phyloP scores from a whole-genome alignment of 83 land plant genomes.

The Picea abies region DNA sequence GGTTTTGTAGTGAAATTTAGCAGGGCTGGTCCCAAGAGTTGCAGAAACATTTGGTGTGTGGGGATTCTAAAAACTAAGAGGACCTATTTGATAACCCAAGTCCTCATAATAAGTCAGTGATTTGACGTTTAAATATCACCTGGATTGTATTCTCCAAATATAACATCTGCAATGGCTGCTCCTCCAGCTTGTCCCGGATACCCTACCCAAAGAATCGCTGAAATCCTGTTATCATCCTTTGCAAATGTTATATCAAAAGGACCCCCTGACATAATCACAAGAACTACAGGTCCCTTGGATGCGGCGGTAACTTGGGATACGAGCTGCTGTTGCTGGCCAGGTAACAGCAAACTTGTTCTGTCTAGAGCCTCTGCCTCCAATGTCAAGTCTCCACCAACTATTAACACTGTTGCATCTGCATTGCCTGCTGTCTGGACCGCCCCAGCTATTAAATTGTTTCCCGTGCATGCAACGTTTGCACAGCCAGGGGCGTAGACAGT shows the following conservation, averaged over 20 bases:
- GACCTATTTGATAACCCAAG: no score
- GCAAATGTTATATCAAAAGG: conserved; percentile 80
- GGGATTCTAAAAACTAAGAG: no score
- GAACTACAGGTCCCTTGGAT: conserved; percentile 73
- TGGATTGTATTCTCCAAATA: conserved; percentile 77
- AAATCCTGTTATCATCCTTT: conserved; percentile 34
- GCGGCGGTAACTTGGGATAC: conserved; percentile 45
- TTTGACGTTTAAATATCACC: no score
- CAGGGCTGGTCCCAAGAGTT: no score
- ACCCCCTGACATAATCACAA: conserved; percentile 89
- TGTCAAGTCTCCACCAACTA: conserved; percentile 39
- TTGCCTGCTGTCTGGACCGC: conserved; percentile 38
- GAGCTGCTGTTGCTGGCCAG: conserved; percentile 44
- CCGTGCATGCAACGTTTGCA: conserved; percentile 44
- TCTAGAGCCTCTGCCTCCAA: conserved; percentile 40
- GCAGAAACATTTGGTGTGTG: no score
- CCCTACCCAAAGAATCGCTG: conserved; percentile 79
- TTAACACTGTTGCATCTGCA: conserved; percentile 43
- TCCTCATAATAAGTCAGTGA: no score
- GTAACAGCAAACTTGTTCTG: conserved; percentile 45
- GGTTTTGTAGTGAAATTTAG: no score
- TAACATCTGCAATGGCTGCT: conserved; percentile 75
- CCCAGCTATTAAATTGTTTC: conserved; percentile 5
- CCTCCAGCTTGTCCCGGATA: conserved; percentile 92
- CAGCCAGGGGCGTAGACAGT: conserved; percentile 59